Percentiles rank a stretch among this genome's conserved stretches.
Evolutionary conservation across 148 eudicot genomes (phyloP).

Genomic region (Rhododendron henanense): DNA sequence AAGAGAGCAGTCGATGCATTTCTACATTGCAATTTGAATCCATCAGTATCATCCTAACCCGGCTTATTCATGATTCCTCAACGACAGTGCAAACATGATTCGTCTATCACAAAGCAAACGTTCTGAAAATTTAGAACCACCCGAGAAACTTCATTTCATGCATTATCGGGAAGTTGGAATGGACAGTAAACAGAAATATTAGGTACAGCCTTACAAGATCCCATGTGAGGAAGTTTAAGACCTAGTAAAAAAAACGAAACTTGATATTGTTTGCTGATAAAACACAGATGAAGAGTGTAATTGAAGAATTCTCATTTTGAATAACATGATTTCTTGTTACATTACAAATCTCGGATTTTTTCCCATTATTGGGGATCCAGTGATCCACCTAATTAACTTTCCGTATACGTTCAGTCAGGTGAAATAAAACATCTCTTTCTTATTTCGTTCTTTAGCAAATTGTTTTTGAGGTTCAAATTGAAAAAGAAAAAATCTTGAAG

Average conservation of each 20-base stretch:
- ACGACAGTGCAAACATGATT: neutral
- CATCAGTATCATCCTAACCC: neutral
- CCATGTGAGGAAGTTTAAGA: neutral
- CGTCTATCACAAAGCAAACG: neutral
- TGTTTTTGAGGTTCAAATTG: neutral
- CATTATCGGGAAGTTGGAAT: neutral
- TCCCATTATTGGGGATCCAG: neutral
- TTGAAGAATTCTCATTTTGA: neutral
- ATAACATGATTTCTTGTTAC: neutral
- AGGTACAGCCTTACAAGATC: no score
- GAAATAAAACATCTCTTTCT: neutral
- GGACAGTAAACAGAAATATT: neutral
- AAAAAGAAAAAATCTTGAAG: neutral
- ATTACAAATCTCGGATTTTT: neutral
- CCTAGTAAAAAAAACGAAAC: neutral
- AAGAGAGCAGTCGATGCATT: conserved; percentile 4
- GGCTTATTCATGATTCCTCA: neutral
- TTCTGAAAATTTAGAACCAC: neutral
- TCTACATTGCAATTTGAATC: neutral
- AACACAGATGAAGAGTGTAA: neutral
- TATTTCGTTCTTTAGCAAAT: neutral
- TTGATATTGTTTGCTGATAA: neutral
- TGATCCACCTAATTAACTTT: neutral
- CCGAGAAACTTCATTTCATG: neutral
- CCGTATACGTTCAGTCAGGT: neutral